Evolutionary conservation across 1,284 basidiomycete genomes (phyloP).

Genomic region (Boletellus dicymbophilus): DNA sequence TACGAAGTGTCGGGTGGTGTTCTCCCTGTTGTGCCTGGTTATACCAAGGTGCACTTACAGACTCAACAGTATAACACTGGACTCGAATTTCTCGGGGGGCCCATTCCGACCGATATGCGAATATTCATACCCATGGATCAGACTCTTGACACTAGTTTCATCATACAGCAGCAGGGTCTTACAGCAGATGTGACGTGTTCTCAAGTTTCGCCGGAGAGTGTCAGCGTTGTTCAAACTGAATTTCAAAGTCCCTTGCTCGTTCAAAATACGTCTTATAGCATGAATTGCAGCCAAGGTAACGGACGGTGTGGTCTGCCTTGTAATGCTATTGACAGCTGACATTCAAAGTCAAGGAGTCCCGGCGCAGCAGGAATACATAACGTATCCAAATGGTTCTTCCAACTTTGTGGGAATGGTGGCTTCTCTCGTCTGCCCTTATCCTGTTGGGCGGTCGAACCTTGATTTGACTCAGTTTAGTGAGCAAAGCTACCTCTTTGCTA

Average conservation of each 20-base stretch:
- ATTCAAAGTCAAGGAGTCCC: background rate
- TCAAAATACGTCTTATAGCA: too few relatives aligned
- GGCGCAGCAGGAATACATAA: background rate
- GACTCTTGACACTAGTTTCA: background rate
- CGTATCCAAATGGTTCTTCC: too few relatives aligned
- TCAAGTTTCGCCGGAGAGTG: too few relatives aligned
- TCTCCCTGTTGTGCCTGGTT: slow-evolving; percentile 2
- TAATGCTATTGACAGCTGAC: background rate
- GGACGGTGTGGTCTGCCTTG: background rate
- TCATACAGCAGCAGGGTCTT: slow-evolving; percentile 10
- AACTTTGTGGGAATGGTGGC: slow-evolving; percentile 10
- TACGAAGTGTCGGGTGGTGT: slow-evolving; percentile 1
- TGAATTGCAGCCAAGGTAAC: slow-evolving; percentile 1
- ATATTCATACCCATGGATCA: background rate
- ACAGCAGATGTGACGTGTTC: slow-evolving; percentile 9
- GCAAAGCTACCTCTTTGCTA: background rate
- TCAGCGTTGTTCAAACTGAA: too few relatives aligned
- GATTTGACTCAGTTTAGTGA: slow-evolving; percentile 1
- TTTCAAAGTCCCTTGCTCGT: too few relatives aligned
- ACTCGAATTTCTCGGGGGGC: background rate
- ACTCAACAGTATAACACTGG: background rate
- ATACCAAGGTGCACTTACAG: background rate
- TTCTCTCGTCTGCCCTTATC: slow-evolving; percentile 11
- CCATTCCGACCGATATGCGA: background rate
- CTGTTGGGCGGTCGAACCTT: background rate